A percentile compares a stretch with the other conserved stretches of the same genome.
Evolutionary conservation across 176 grass and related monocot genomes (phyloP).

Genomic region (Oryza brachyantha): DNA sequence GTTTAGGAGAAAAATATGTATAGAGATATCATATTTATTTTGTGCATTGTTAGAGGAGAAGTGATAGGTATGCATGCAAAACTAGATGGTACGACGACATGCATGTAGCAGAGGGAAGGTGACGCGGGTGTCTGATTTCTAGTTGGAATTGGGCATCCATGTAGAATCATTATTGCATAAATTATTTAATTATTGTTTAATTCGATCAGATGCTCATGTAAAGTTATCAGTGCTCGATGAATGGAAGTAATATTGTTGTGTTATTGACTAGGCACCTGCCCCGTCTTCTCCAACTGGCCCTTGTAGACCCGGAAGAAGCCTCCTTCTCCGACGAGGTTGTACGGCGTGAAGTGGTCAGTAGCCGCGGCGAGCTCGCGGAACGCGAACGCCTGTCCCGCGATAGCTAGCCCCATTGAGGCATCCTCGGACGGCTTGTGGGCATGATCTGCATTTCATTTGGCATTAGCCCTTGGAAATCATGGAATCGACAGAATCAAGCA

Average conservation of each 20-base stretch:
- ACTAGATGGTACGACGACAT: too few species aligned
- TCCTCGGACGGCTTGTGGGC: conserved; percentile 8
- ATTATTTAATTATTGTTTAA: not conserved
- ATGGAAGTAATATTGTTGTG: not conserved
- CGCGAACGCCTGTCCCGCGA: conserved; percentile 52
- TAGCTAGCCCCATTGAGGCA: not conserved
- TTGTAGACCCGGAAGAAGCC: conserved; percentile 78
- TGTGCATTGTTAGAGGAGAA: too few species aligned
- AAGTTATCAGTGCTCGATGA: not conserved
- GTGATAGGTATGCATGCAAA: too few species aligned
- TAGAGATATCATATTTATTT: too few species aligned
- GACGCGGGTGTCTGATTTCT: too few species aligned
- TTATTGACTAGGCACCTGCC: conserved; percentile 31
- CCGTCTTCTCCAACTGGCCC: conserved; percentile 58
- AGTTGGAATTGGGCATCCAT: too few species aligned
- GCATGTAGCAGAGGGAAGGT: too few species aligned
- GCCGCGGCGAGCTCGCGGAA: conserved; percentile 76
- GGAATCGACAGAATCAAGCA: not conserved
- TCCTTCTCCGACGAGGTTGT: conserved; percentile 68
- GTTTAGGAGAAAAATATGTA: too few species aligned
- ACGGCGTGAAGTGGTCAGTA: conserved; percentile 68
- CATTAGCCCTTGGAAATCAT: not conserved
- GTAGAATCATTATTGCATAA: too few species aligned
- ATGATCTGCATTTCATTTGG: conserved; percentile 22
- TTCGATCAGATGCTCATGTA: not conserved